A percentile compares a stretch with the other conserved stretches of the same genome.
Evolutionary conservation across 2,329 filamentous ascomycete species (phyloP).

Genomic region (Exophiala mesophila): DNA sequence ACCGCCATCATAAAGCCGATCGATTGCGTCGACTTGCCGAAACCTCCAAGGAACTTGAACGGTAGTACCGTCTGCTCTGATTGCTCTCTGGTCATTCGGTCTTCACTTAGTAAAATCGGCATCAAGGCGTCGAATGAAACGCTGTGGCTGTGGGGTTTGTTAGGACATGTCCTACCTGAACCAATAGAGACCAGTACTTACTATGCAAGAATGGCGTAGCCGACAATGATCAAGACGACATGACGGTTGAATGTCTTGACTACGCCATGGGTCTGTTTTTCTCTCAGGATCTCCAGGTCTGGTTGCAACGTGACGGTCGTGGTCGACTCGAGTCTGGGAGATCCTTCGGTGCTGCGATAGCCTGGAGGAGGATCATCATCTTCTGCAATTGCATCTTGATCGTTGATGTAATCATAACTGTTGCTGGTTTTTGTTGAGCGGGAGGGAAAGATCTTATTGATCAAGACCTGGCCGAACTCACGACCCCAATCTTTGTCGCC

Average conservation of each 20-base stretch:
- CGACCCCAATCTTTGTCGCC: conserved; percentile 68
- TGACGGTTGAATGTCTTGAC: conserved; percentile 73
- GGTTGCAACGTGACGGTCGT: conserved; percentile 32
- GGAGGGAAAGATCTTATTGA: conserved; percentile 27
- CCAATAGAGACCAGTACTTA: conserved; percentile 48
- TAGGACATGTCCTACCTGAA: conserved; percentile 27
- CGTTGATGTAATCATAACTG: conserved; percentile 1
- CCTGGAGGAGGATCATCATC: conserved; percentile 61
- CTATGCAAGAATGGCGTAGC: conserved; percentile 81
- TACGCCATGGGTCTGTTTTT: conserved; percentile 38
- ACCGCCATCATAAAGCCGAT: conserved; percentile 85
- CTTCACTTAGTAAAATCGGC: conserved; percentile 81
- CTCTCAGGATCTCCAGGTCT: conserved; percentile 40
- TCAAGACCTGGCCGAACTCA: conserved; percentile 69
- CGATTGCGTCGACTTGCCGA: conserved; percentile 73
- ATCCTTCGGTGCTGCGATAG: conserved; percentile 58
- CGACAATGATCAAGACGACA: conserved; percentile 57
- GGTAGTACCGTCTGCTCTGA: conserved; percentile 57
- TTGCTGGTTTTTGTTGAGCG: background rate
- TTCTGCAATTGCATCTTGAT: conserved; percentile 38
- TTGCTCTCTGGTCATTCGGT: conserved; percentile 31
- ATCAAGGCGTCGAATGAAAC: conserved; percentile 95
- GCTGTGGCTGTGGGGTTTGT: conserved; percentile 64
- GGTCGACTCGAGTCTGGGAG: conserved; percentile 44
- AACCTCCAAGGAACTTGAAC: conserved; percentile 84